phyloP scores from a whole-genome alignment of 495 filamentous ascomycete genomes.

The Hypoxylon subgilvum region DNA sequence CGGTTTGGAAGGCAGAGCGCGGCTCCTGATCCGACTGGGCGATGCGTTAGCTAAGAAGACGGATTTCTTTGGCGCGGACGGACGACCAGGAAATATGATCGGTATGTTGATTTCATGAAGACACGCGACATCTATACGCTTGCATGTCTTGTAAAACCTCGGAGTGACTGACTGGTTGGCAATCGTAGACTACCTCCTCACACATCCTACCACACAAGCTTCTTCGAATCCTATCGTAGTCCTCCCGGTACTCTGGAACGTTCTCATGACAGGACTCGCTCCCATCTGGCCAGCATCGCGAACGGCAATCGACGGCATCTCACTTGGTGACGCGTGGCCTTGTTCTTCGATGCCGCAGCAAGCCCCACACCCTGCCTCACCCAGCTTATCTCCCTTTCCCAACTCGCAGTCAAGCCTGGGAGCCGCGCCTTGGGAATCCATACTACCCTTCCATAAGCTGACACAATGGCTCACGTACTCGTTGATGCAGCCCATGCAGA shows the following conservation, averaged over 20 bases:
- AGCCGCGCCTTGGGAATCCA: conserved; percentile 84
- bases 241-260: conserved; percentile 89
- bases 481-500: conserved; percentile 84
- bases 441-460: conserved; percentile 92
- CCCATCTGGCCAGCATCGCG: conserved; percentile 89
- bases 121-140: background rate
- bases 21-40: conserved; percentile 76
- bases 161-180: conserved; percentile 24
- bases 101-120: conserved; percentile 60
- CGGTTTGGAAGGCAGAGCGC: conserved; percentile 84
- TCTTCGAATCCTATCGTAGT: conserved; percentile 85
- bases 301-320: conserved; percentile 84
- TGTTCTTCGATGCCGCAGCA: conserved; percentile 79
- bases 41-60: conserved; percentile 75
- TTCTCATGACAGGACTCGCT: conserved; percentile 84
- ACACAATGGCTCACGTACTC: conserved; percentile 92
- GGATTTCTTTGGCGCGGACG: conserved; percentile 84
- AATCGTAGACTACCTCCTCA: conserved; percentile 81
- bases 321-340: conserved; percentile 94
- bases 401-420: conserved; percentile 42
- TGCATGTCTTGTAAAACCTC: background rate
- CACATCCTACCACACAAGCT: conserved; percentile 84
- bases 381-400: conserved; percentile 55
- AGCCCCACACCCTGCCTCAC: conserved; percentile 58
- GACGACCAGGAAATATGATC: conserved; percentile 91